Evolutionary conservation across 257 asterid species (phyloP).

Genomic region (Catharanthus roseus): DNA sequence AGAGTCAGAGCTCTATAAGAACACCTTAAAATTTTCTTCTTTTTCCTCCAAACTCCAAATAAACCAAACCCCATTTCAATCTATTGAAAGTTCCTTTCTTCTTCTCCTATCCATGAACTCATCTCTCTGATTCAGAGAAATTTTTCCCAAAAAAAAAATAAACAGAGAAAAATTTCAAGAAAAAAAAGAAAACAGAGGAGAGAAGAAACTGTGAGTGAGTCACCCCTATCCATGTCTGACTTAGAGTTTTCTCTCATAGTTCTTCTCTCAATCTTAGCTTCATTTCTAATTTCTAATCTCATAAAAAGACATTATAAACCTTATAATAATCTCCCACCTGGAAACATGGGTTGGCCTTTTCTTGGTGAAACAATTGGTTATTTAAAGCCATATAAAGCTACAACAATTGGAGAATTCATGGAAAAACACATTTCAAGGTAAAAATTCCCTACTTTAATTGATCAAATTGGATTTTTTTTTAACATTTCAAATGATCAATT

Average conservation of each 20-base stretch:
- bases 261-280: constrained; percentile 28
- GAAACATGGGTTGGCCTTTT: constrained; percentile 93
- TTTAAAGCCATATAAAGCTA: constrained; percentile 70
- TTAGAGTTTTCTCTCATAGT: constrained; percentile 42
- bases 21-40: too few relatives aligned
- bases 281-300: constrained; percentile 30
- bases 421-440: constrained; percentile 83
- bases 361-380: constrained; percentile 79
- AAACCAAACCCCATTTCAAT: too few relatives aligned
- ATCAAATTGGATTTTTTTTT: neutral
- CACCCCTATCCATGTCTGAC: constrained; percentile 41
- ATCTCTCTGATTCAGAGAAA: constrained; percentile 12
- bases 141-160: too few relatives aligned
- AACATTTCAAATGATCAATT: too few relatives aligned
- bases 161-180: neutral
- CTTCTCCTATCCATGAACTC: constrained; percentile 1
- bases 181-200: neutral
- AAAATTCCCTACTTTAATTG: neutral
- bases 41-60: constrained; percentile 3
- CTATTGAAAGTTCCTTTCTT: neutral
- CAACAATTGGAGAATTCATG: constrained; percentile 71
- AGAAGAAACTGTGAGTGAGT: constrained; percentile 2
- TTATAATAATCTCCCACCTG: constrained; percentile 79
- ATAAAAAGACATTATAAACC: constrained; percentile 26
- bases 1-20: constrained; percentile 1